phyloP scores from a whole-genome alignment of 139 green algal species.

The Edaphochlamys debaryana region DNA sequence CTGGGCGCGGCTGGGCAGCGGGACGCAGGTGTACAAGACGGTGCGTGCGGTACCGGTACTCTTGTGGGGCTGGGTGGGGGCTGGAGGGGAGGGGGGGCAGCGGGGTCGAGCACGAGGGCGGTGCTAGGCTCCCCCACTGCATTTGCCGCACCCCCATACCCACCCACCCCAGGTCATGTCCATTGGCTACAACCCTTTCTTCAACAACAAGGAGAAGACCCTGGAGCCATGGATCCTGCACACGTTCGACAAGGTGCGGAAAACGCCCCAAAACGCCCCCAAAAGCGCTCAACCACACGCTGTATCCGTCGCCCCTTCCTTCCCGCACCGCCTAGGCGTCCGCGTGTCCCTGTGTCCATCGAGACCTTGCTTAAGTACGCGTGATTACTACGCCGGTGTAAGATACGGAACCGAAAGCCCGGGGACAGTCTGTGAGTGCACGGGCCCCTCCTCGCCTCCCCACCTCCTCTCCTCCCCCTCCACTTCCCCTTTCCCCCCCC shows the following conservation, averaged over 20 bases:
- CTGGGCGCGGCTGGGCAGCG: conserved; percentile 66
- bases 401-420: too few species aligned
- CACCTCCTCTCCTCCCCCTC: not conserved
- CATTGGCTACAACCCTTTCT: conserved; percentile 92
- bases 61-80: too few species aligned
- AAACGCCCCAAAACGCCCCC: too few species aligned
- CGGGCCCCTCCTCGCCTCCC: not conserved
- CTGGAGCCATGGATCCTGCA: conserved; percentile 87
- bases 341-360: too few species aligned
- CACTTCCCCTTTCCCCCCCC: too few species aligned
- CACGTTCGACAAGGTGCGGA: conserved; percentile 71
- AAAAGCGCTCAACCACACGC: too few species aligned
- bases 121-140: too few species aligned
- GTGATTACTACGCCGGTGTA: too few species aligned
- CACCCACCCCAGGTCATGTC: conserved; percentile 60
- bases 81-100: not conserved
- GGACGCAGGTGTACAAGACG: conserved; percentile 58
- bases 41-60: not conserved
- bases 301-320: too few species aligned
- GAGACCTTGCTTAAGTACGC: too few species aligned
- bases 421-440: too few species aligned
- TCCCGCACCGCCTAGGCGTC: too few species aligned
- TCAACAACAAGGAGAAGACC: conserved; percentile 76
- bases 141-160: not conserved
- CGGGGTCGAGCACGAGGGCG: not conserved